Evolutionary conservation across 805 yeast species (phyloP), one percentile per base, ranked within the genome.

Genomic region (Ogataea corticis): DNA sequence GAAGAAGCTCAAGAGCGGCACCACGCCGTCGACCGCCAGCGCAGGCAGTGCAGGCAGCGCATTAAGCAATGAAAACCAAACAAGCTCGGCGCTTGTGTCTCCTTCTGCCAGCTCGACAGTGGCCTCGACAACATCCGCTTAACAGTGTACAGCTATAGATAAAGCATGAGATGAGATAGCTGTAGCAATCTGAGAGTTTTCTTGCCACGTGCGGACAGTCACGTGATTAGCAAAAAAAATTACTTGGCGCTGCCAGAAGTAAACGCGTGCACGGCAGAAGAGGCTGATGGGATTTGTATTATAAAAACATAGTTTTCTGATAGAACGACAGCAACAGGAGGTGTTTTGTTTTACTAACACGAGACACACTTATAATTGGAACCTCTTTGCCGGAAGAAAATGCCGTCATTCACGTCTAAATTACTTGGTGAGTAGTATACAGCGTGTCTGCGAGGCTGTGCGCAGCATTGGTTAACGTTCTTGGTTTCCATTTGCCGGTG

Each of bases 1-100:
- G 54, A 69, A 66, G 49, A 62, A 61, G 45, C 49, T 57, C 33
- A 64, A 56, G 49, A 54, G 58, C 41, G 42, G 50, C 35, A 47
- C 29, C 1, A 51, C 42, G 11, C 16, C 54, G 4, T 19, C 41
- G 11, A n/a, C 42, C 13, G 48, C 41, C 1, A 35, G 39, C 12
- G 38, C 44, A 17, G 40, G 41, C 25, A 42, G 44, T 14, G 44
- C 39, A 31, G 43, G 49, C 17, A 48, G 52, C 27, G 27, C 45
- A 13, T 36, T 41, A 25, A 35, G 18, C 3, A 21, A 35, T 19
- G 38, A 16, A 7, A 37, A 21, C 18, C 34, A 32, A 12, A 32
- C 35, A 4, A 39, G 27, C 12, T 15, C 39, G 10, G 23, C 43
- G 16, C 41, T 44, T 15, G 38, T 44, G 15, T 36, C 50, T 25